These are phyloP conservation scores for Rhodotorula sp. DNA, from an alignment of 1,284 basidiomycete genomes.

Conservation along the genomic window DNA sequence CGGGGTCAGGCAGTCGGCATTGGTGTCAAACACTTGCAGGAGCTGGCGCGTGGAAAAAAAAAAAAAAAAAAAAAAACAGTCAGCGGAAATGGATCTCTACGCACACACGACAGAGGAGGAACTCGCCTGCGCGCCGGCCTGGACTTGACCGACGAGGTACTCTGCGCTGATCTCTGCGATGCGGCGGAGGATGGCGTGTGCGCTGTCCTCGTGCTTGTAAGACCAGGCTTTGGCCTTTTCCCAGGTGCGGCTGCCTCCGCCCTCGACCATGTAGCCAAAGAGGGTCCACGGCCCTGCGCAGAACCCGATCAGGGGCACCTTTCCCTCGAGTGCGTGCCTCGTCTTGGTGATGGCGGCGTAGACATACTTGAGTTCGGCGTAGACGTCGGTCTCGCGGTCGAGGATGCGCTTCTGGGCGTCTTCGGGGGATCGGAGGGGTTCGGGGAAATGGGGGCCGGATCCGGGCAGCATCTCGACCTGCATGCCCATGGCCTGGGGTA, in stretches of 20 bases:
- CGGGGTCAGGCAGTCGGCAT: slow-evolving; percentile 84
- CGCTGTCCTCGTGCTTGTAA: slow-evolving; percentile 80
- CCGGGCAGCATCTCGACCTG: slow-evolving; percentile 85
- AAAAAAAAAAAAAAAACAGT: not conserved
- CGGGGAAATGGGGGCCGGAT: slow-evolving; percentile 74
- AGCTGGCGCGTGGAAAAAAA: slow-evolving; percentile 58
- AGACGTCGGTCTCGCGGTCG: slow-evolving; percentile 60
- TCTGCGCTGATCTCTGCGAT: slow-evolving; percentile 83
- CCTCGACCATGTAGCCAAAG: slow-evolving; percentile 95
- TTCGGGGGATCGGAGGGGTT: slow-evolving; percentile 71
- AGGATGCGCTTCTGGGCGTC: slow-evolving; percentile 63
- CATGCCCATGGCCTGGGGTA: slow-evolving; percentile 94
- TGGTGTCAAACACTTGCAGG: slow-evolving; percentile 93
- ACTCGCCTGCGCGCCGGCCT: slow-evolving; percentile 85
- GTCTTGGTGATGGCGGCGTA: slow-evolving; percentile 85
- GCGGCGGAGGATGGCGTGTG: slow-evolving; percentile 67
- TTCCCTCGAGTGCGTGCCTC: slow-evolving; percentile 70
- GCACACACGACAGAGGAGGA: not conserved
- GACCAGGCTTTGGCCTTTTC: slow-evolving; percentile 89
- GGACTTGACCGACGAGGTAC: slow-evolving; percentile 83
- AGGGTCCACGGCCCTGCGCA: slow-evolving; percentile 95
- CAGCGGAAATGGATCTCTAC: not conserved
- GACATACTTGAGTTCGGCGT: slow-evolving; percentile 82
- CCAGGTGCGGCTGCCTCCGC: slow-evolving; percentile 82
- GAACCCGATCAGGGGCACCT: slow-evolving; percentile 92